These are phyloP conservation scores for Sinapis alba DNA, from an alignment of 441 rosid species.

Conservation along the genomic window DNA sequence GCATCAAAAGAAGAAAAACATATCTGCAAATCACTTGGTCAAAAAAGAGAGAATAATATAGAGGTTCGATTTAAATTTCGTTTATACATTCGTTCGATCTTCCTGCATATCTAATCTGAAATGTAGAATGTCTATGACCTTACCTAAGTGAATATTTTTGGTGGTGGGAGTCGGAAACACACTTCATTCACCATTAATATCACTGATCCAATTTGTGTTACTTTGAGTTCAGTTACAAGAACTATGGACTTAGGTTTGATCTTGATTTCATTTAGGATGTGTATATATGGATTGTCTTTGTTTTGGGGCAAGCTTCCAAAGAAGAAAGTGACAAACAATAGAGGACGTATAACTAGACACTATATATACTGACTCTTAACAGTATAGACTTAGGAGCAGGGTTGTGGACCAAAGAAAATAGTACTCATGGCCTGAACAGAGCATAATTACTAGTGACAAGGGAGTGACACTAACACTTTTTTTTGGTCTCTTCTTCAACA, in stretches of 20 bases:
- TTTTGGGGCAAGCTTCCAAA: slow-evolving; percentile 20
- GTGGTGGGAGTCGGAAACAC: neutral
- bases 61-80: neutral
- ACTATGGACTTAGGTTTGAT: neutral
- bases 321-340: slow-evolving; percentile 26
- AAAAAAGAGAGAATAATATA: too few species aligned
- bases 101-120: neutral
- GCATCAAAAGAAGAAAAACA: too few species aligned
- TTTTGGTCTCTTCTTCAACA: neutral
- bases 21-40: too few species aligned
- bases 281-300: slow-evolving; percentile 14
- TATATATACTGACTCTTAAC: slow-evolving; percentile 17
- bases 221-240: neutral
- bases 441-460: slow-evolving; percentile 6
- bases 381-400: slow-evolving; percentile 14
- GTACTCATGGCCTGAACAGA: neutral
- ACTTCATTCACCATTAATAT: neutral
- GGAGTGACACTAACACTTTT: neutral
- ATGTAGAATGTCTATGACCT: neutral
- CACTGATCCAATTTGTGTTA: neutral
- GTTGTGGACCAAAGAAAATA: slow-evolving; percentile 1
- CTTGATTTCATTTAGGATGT: neutral
- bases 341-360: slow-evolving; percentile 12
- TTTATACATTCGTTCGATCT: neutral
- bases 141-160: neutral